Evolutionary conservation across 192 early-diverging fungal species (phyloP).

Genomic region (Umbelopsis vinacea): DNA sequence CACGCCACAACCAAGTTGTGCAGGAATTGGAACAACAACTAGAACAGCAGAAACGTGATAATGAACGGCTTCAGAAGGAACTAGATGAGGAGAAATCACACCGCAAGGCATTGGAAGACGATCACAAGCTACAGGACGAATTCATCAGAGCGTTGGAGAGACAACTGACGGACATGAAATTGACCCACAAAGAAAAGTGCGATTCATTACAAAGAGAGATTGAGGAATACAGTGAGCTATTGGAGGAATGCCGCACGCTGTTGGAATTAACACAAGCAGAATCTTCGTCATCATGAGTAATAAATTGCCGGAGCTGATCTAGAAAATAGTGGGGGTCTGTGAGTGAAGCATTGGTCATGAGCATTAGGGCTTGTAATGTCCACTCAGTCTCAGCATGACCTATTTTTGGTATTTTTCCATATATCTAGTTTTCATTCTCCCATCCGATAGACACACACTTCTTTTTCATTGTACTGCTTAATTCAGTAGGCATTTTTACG

Average conservation of each 20-base stretch:
- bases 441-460: no score
- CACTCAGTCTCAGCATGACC: neutral
- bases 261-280: neutral
- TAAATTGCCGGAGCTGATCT: neutral
- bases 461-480: no score
- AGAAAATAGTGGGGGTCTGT: no score
- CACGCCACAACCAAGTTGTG: neutral
- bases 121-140: conserved; percentile 13
- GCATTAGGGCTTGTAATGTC: no score
- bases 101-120: conserved; percentile 10
- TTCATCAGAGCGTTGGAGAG: conserved; percentile 17
- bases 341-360: neutral
- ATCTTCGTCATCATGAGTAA: conserved; percentile 12
- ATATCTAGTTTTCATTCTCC: no score
- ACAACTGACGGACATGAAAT: conserved; percentile 9
- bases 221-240: conserved; percentile 7
- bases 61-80: conserved; percentile 9
- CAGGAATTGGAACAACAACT: conserved; percentile 20
- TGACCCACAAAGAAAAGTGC: neutral
- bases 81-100: conserved; percentile 8
- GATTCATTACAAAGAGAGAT: conserved; percentile 5
- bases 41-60: conserved; percentile 4
- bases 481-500: neutral
- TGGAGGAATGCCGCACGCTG: conserved; percentile 10
- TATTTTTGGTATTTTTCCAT: no score